Evolutionary conservation across 768 basidiomycete species (phyloP).

Genomic region (Suillus weaverae): DNA sequence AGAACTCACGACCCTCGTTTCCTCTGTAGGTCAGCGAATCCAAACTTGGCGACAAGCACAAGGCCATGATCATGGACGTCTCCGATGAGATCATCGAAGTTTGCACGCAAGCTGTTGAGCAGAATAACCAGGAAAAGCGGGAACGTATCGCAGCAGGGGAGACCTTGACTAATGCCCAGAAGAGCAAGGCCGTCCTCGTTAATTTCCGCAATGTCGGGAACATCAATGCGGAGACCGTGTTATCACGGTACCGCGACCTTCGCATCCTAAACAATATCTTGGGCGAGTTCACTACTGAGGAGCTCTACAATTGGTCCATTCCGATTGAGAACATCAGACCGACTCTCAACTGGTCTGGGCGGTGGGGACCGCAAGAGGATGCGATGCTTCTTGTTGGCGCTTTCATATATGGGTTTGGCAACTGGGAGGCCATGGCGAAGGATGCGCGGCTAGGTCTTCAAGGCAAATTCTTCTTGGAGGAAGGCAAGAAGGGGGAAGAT

Average conservation of each 20-base stretch:
- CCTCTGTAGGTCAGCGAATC: conserved; percentile 74
- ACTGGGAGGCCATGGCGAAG: conserved; percentile 94
- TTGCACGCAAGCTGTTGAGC: conserved; percentile 80
- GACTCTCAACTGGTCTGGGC: conserved; percentile 94
- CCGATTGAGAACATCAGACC: conserved; percentile 93
- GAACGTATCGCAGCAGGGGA: conserved; percentile 78
- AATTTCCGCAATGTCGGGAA: conserved; percentile 86
- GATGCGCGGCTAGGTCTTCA: conserved; percentile 80
- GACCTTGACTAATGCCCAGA: conserved; percentile 87
- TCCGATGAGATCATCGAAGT: conserved; percentile 90
- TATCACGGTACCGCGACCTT: conserved; percentile 86
- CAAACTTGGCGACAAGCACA: conserved; percentile 92
- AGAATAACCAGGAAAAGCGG: conserved; percentile 81
- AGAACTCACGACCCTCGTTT: conserved; percentile 3
- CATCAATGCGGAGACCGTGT: conserved; percentile 97
- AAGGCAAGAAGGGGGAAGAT: conserved; percentile 93
- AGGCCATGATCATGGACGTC: conserved; percentile 85
- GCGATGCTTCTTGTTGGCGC: conserved; percentile 94
- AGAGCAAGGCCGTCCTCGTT: conserved; percentile 96
- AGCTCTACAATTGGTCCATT: conserved; percentile 80
- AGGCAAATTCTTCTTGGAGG: conserved; percentile 97
- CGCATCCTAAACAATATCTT: conserved; percentile 84
- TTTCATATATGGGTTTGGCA: conserved; percentile 90
- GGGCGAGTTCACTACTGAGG: conserved; percentile 55
- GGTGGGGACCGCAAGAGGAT: conserved; percentile 92